These are phyloP conservation scores for Nakazawaea ambrosiae DNA, from an alignment of 805 yeast species.

Conservation along the genomic window DNA sequence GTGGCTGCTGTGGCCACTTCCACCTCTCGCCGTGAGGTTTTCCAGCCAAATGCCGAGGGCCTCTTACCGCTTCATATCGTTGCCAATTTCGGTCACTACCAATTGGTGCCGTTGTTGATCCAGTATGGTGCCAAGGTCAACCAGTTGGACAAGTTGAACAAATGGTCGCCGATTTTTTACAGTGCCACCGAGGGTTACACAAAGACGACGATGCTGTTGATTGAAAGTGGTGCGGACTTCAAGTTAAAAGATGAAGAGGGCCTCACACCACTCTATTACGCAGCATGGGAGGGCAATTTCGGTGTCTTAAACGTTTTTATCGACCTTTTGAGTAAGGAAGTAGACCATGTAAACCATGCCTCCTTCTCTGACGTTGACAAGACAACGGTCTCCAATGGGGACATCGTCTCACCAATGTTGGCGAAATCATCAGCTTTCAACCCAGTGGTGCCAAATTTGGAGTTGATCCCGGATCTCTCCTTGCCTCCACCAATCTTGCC, in stretches of 20 bases:
- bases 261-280: constrained; percentile 74
- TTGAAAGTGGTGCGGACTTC: constrained; percentile 67
- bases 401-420: neutral
- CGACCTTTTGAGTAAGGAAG: constrained; percentile 22
- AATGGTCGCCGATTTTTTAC: constrained; percentile 92
- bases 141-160: constrained; percentile 74
- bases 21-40: constrained; percentile 31
- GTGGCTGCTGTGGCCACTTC: constrained; percentile 19
- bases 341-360: no score
- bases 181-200: constrained; percentile 82
- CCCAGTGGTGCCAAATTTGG: constrained; percentile 34
- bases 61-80: constrained; percentile 81
- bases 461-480: constrained; percentile 81
- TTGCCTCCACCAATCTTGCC: constrained; percentile 97
- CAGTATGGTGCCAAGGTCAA: constrained; percentile 73
- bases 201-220: constrained; percentile 59
- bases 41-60: constrained; percentile 80
- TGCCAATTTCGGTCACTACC: constrained; percentile 73
- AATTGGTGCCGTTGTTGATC: constrained; percentile 61
- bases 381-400: neutral
- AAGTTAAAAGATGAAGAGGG: constrained; percentile 71
- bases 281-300: constrained; percentile 92
- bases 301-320: constrained; percentile 68
- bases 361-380: neutral
- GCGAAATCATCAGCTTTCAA: constrained; percentile 1